phyloP scores from a whole-genome alignment of 73 alveolate genomes.

The Paraurostyla sp. region DNA sequence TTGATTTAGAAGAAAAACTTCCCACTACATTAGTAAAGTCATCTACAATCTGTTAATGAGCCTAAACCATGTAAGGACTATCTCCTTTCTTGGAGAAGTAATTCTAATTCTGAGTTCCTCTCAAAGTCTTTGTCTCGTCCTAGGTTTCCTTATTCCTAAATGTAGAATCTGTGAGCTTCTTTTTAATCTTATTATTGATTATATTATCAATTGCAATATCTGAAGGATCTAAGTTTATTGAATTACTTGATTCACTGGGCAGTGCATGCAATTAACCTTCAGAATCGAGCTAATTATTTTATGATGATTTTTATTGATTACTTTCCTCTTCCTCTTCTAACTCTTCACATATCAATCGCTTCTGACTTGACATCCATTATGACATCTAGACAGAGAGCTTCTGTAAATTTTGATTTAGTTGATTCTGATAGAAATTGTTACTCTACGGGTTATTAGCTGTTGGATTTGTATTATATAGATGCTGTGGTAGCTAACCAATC shows the following conservation, averaged over 20 bases:
- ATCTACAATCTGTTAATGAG: conserved; percentile 9
- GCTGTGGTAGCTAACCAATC: conserved; percentile 39
- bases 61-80: neutral
- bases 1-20: conserved; percentile 32
- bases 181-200: neutral
- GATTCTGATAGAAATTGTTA: neutral
- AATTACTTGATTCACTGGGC: conserved; percentile 29
- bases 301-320: conserved; percentile 27
- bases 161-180: neutral
- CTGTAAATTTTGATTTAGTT: neutral
- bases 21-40: conserved; percentile 52
- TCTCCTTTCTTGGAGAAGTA: conserved; percentile 23
- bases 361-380: conserved; percentile 28
- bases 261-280: conserved; percentile 41
- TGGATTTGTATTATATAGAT: conserved; percentile 37
- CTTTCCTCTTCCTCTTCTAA: conserved; percentile 50
- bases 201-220: conserved; percentile 12
- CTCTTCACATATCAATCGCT: conserved; percentile 37
- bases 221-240: neutral
- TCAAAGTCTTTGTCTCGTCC: neutral
- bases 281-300: conserved; percentile 8
- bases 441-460: neutral
- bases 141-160: neutral
- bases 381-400: conserved; percentile 34
- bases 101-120: neutral